Evolutionary conservation across 345 rosid species (phyloP).

Genomic region (Pseudoturritis turrita): DNA sequence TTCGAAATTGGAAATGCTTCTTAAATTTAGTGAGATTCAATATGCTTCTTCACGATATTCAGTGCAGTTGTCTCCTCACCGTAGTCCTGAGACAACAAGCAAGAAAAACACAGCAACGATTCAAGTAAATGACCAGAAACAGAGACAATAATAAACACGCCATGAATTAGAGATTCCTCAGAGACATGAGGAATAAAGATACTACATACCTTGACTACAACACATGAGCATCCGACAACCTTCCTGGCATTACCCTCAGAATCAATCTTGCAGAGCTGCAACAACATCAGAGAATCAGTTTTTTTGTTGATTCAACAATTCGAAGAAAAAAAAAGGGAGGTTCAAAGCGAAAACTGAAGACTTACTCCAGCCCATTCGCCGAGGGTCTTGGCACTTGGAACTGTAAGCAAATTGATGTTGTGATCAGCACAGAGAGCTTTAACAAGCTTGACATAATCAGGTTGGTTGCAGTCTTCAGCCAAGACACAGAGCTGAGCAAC

Average conservation of each 20-base stretch:
- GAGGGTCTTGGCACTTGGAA: conserved; percentile 81
- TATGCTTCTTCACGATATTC: conserved; percentile 32
- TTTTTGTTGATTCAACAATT: neutral
- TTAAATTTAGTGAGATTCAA: conserved; percentile 22
- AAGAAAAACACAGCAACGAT: neutral
- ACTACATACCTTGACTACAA: conserved; percentile 66
- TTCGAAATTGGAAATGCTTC: conserved; percentile 7
- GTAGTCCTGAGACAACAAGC: conserved; percentile 23
- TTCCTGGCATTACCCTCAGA: conserved; percentile 85
- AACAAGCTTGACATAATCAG: conserved; percentile 74
- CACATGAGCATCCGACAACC: conserved; percentile 83
- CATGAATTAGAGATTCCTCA: neutral
- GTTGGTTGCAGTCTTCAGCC: conserved; percentile 88
- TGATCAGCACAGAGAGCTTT: conserved; percentile 81
- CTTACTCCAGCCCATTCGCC: conserved; percentile 97
- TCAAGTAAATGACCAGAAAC: neutral
- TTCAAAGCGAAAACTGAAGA: neutral
- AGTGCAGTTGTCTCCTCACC: conserved; percentile 37
- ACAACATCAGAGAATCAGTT: neutral
- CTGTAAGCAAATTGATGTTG: conserved; percentile 54
- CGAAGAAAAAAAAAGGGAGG: no score
- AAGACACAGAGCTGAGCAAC: conserved; percentile 64
- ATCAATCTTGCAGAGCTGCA: conserved; percentile 83
- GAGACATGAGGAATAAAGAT: neutral
- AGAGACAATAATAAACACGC: neutral